Percentiles rank a stretch among this genome's conserved stretches.
phyloP scores from a whole-genome alignment of 2,329 filamentous ascomycete species.

The Elsinoe australis region DNA sequence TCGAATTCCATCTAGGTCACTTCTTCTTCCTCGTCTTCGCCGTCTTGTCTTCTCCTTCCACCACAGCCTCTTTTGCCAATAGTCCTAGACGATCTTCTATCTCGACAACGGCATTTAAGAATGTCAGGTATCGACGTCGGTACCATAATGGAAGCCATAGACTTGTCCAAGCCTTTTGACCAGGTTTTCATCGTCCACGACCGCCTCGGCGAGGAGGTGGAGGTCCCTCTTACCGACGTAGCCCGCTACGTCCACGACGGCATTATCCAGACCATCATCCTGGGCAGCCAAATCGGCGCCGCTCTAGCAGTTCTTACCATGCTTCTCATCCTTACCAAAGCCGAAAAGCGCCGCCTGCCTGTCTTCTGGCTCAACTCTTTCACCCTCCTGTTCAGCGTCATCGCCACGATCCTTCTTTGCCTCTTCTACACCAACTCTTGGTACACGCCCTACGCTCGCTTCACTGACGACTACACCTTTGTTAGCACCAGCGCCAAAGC shows the following conservation, averaged over 20 bases:
- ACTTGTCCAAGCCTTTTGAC: slow-evolving; percentile 6
- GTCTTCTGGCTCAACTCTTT: slow-evolving; percentile 60
- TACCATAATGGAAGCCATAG: slow-evolving; percentile 5
- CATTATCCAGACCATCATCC: slow-evolving; percentile 52
- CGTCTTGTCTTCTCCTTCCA: too few species aligned
- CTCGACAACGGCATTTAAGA: too few species aligned
- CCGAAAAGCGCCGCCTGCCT: slow-evolving; percentile 54
- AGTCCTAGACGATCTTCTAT: too few species aligned
- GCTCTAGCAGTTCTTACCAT: slow-evolving; percentile 57
- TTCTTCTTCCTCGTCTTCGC: too few species aligned
- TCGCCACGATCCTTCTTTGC: slow-evolving; percentile 51
- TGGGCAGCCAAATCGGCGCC: slow-evolving; percentile 63
- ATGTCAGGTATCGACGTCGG: background rate
- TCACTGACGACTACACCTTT: slow-evolving; percentile 35
- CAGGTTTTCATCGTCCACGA: slow-evolving; percentile 43
- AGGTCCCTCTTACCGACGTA: slow-evolving; percentile 37
- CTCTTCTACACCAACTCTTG: slow-evolving; percentile 56
- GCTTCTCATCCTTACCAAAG: slow-evolving; percentile 59
- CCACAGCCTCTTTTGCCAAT: too few species aligned
- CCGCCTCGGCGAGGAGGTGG: slow-evolving; percentile 38
- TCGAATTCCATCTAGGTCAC: too few species aligned
- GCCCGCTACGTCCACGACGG: slow-evolving; percentile 42
- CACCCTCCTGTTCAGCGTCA: slow-evolving; percentile 53
- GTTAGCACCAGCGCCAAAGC: slow-evolving; percentile 19
- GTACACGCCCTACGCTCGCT: slow-evolving; percentile 53